Evolutionary conservation across 2,329 filamentous ascomycete genomes (phyloP), one percentile per base, ranked within the genome.

Genomic region (Microdochium bolleyi): DNA sequence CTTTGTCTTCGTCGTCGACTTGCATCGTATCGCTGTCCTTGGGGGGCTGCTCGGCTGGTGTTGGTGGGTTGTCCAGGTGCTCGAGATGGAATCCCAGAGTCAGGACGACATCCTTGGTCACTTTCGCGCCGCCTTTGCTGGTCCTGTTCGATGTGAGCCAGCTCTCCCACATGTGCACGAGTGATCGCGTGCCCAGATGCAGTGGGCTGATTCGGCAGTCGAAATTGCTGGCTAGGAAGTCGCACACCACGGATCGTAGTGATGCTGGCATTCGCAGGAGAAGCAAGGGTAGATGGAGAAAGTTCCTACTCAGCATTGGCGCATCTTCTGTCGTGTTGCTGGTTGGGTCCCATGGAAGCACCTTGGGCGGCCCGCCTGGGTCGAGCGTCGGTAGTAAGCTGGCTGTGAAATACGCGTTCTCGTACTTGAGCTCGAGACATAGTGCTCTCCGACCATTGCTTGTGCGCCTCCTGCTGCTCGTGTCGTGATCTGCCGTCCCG

Each of bases 141-240:
- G 73, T 48, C 1, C 69, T 71, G 5, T 65, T 69, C 0, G 68
- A 64, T 2, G 64, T 60, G 27, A 78, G 67, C 79, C 79, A 83
- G 14, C 67, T 61, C 56, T 83, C 80, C 74, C 76, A 78, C 5
- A 72, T 67, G 3, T 62, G 60, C 1, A 80, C 64, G 0, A 84
- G 67, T 1, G 75, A 78, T 48, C 69, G 70, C 7, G 78, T 80
- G 5, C 76, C 75, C 2, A 83, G 62, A 1, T 68, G 68, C 44
- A 83, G 63, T 3, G 75, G 67, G 52, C 70, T 75, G 48, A 82
- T 72, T 25, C 77, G 78, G 55, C 78, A 82, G 65, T 84, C 80
- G 56, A 83, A 83, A 0, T 73, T 74, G 44, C 64, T 71, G 3
- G 73, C 69, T 11, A 84, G 64, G 62, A 82, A 84, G 22, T 75